A percentile compares a stretch with the other conserved stretches of the same genome.
Evolutionary conservation across 2,329 filamentous ascomycete species (phyloP).

Genomic region (Phaeophleospora eucalypticola): DNA sequence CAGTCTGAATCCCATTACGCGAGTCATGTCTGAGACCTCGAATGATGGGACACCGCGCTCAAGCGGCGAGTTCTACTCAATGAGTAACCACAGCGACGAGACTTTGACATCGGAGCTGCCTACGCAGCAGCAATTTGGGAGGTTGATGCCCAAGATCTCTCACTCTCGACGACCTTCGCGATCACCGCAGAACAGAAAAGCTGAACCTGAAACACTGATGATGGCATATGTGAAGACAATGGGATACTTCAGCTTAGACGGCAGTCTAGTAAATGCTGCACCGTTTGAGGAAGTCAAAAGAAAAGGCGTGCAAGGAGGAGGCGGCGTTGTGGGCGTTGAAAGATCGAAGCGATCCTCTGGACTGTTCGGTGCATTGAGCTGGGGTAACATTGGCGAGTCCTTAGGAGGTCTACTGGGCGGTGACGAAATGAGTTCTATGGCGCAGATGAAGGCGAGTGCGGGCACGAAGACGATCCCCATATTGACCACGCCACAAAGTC

Average conservation of each 20-base stretch:
- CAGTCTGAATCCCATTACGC: constrained; percentile 57
- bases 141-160: constrained; percentile 49
- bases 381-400: constrained; percentile 82
- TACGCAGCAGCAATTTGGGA: constrained; percentile 54
- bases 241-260: constrained; percentile 87
- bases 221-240: constrained; percentile 97
- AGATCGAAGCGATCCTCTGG: constrained; percentile 70
- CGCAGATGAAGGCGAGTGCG: constrained; percentile 86
- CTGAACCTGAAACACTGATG: constrained; percentile 75
- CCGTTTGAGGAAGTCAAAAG: constrained; percentile 95
- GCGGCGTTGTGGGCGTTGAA: constrained; percentile 79
- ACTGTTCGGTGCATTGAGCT: constrained; percentile 78
- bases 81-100: constrained; percentile 93
- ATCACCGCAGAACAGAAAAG: constrained; percentile 34
- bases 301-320: constrained; percentile 80
- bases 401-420: constrained; percentile 82
- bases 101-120: constrained; percentile 74
- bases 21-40: constrained; percentile 74
- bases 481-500: constrained; percentile 90
- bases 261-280: constrained; percentile 80
- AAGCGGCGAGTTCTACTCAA: constrained; percentile 89
- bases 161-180: constrained; percentile 43
- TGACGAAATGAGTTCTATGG: constrained; percentile 85
- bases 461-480: constrained; percentile 84
- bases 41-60: constrained; percentile 76